Base-by-base conservation (phyloP, 2,329 filamentous ascomycete genomes). In the Penicillium sp. region DNA sequence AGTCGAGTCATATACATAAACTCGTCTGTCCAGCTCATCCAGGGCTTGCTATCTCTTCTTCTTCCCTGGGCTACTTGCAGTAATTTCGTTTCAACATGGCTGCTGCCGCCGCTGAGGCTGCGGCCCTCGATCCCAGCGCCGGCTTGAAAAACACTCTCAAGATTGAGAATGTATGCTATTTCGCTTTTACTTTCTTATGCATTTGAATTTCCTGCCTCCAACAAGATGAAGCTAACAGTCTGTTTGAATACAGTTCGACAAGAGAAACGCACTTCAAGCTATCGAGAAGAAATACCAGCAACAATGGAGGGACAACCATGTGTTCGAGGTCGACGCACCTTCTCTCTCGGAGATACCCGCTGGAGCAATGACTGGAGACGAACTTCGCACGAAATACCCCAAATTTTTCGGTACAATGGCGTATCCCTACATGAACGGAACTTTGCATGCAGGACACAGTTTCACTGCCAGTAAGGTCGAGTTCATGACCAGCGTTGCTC, bases 401-500 rank as follows among this genome's bases (percentile, higher is more conserved):
- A 97, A 97, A 77, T 96, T 92, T 81, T 95, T 93, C 70, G 91
- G 88, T 59, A 87, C 84, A 55, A 88, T 90, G 78, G 86, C 83
- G 65, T 90, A 87, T 66, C 85, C 86, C 21, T 92, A 91, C 73
- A 91, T 91, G 87, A 96, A 95, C 74, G 91, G 91, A 61, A 89
- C 85, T 59, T 81, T 95, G 24, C 93, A 97, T 70, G 91, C 89
- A 30, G 94, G 94, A 21, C 94, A 99, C 78, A 88, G 86, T 65
- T 97, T 99, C 74, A 94, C 91, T 21, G 86, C 90, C 60, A 89
- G 84, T 68, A 99, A 99, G 76, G 86, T 96, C 65, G 94, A 99
- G 76, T 99, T 97, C 73, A 87, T 86, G 57, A 84, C 88, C 23
- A 91, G 93, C 45, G 92, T 91, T 69, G 87, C 89, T 47, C 83